Conservation (phyloP, 2,329 filamentous ascomycete genomes). For the Alternaria dauci region DNA sequence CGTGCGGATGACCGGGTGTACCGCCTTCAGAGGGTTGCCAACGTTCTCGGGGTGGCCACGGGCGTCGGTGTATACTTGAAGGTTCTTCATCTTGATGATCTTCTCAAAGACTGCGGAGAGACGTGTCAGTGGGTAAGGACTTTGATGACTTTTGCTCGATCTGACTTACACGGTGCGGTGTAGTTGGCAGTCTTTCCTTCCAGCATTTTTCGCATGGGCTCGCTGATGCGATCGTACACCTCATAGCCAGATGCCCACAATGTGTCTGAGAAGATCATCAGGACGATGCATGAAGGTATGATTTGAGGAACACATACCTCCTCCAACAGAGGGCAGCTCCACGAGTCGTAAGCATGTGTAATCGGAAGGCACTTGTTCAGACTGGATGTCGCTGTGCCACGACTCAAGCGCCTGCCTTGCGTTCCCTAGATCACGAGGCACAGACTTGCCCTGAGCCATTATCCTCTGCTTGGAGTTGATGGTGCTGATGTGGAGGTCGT, state of each 20-base stretch:
- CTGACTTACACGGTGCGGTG: slow-evolving; percentile 10
- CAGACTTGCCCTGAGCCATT: slow-evolving; percentile 7
- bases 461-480: slow-evolving; percentile 14
- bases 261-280: background rate
- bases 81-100: slow-evolving; percentile 11
- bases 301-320: background rate
- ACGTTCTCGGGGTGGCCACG: slow-evolving; percentile 62
- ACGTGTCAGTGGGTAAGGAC: background rate
- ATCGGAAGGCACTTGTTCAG: slow-evolving; percentile 13
- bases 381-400: slow-evolving; percentile 13
- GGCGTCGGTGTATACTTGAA: slow-evolving; percentile 22
- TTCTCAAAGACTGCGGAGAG: slow-evolving; percentile 6
- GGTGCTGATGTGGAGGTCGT: slow-evolving; percentile 13
- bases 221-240: slow-evolving; percentile 12
- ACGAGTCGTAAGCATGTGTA: slow-evolving; percentile 11
- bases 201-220: slow-evolving; percentile 11
- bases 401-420: slow-evolving; percentile 9
- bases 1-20: slow-evolving; percentile 64
- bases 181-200: slow-evolving; percentile 11
- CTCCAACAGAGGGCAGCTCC: slow-evolving; percentile 2
- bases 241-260: slow-evolving; percentile 13
- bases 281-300: background rate
- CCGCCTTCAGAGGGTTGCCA: slow-evolving; percentile 55
- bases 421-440: slow-evolving; percentile 9
- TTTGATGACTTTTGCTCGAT: background rate